These are phyloP conservation scores for Citrus sinensis DNA, from an alignment of 345 rosid species.

Conservation along the genomic window DNA sequence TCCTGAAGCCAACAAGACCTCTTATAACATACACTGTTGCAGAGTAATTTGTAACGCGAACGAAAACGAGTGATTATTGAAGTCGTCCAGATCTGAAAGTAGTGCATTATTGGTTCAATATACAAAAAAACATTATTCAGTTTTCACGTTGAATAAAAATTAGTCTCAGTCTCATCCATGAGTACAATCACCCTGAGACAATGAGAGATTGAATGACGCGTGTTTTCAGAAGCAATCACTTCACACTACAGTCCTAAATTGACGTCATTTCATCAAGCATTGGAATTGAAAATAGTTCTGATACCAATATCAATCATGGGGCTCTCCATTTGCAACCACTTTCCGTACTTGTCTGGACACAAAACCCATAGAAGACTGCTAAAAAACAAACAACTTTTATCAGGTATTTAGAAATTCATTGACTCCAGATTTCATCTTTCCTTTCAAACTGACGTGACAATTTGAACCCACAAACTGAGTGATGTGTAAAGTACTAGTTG, in stretches of 20 bases:
- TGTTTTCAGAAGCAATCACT: neutral
- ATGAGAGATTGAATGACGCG: neutral
- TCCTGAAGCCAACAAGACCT: too few species aligned
- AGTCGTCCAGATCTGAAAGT: neutral
- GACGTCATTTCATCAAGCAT: neutral
- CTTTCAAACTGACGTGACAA: neutral
- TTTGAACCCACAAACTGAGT: too few species aligned
- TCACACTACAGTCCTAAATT: neutral
- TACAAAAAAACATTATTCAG: neutral
- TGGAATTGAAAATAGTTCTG: neutral
- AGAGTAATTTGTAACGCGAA: neutral
- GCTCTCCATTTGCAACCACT: neutral
- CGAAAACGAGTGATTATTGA: neutral
- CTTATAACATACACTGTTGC: too few species aligned
- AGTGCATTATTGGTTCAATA: neutral
- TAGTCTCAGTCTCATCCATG: neutral
- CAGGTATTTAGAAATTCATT: neutral
- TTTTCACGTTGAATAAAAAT: neutral
- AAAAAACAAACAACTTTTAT: neutral
- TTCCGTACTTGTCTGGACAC: neutral
- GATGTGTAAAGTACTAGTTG: too few species aligned
- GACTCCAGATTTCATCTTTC: neutral
- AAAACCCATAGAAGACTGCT: neutral
- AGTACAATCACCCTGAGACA: neutral
- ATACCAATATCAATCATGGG: constrained; percentile 4